phyloP scores from a whole-genome alignment of 2,329 filamentous ascomycete genomes.

The Penicillium sp. region DNA sequence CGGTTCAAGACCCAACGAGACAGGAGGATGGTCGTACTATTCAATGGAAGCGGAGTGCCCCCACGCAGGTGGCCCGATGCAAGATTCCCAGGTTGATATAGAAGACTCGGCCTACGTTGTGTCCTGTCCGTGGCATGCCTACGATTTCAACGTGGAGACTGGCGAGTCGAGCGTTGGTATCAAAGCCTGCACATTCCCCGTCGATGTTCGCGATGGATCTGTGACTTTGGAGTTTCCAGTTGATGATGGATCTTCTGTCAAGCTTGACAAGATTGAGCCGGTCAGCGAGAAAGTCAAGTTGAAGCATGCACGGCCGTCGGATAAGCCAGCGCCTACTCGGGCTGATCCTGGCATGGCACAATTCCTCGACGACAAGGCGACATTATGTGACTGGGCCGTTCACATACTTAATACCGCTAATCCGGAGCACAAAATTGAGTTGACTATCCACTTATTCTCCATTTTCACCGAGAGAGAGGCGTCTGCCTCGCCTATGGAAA shows the following conservation, averaged over 20 bases:
- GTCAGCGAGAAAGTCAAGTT: constrained; percentile 46
- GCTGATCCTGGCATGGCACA: constrained; percentile 13
- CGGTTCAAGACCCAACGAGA: constrained; percentile 30
- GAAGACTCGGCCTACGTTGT: constrained; percentile 47
- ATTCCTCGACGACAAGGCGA: constrained; percentile 41
- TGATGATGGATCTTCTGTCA: constrained; percentile 24
- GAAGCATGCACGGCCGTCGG: constrained; percentile 31
- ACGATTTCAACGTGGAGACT: constrained; percentile 48
- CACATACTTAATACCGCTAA: constrained; percentile 45
- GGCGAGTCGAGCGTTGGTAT: constrained; percentile 47
- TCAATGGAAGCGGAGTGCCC: constrained; percentile 48
- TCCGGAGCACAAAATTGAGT: constrained; percentile 46
- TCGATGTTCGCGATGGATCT: constrained; percentile 34
- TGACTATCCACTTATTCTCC: constrained; percentile 43
- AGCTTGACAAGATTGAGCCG: constrained; percentile 34
- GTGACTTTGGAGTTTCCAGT: constrained; percentile 34
- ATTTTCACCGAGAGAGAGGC: constrained; percentile 39
- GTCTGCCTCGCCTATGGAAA: constrained; percentile 39
- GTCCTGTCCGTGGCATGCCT: constrained; percentile 48
- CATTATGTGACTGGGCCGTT: constrained; percentile 47
- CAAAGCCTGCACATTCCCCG: constrained; percentile 46
- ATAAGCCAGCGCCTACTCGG: constrained; percentile 7
- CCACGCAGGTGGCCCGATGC: constrained; percentile 46
- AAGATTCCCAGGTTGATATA: constrained; percentile 45
- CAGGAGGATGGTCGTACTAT: constrained; percentile 44